Base-by-base conservation (phyloP, 306 rosid species). In the Oemleria cerasiformis region DNA sequence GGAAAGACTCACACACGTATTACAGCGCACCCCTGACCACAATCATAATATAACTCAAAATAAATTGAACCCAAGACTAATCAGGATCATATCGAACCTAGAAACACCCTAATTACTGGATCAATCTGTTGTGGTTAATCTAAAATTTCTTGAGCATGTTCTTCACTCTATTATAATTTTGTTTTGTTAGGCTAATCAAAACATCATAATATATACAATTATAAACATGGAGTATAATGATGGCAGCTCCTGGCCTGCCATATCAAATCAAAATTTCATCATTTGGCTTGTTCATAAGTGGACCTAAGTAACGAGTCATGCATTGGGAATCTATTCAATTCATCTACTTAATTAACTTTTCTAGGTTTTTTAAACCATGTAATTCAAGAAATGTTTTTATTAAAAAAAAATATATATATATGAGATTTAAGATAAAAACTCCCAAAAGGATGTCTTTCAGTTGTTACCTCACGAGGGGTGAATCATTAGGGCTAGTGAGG, bases 401-500 rank as follows among this genome's bases (percentile, higher is more conserved):
- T 1, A 8, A 3, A 7, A 17, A 8, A n/a, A 19, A 2, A 51
- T 5, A 8, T 4, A n/a, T n/a, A n/a, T n/a, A n/a, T n/a, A n/a
- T n/a, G n/a, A 7, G 19, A 51, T 2, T 4, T 13, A n/a, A 19
- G 21, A 11, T n/a, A 21, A 51, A 2, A 21, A 51, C 0, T 51
- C 30, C n/a, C 42, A 71, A 84, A 73, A 55, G 63, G 43, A 38
- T 75, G 76, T 69, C 75, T 69, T 40, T 23, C 73, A 68, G 70
- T 72, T 66, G 58, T 68, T 65, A 63, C 65, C 42, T 0, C 78
- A 61, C 19, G 41, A 58, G 30, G 65, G 79, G 12, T 58, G 75
- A 43, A 86, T 86, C 49, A 86, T 87, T 71, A 71, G 75, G 53
- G 80, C 75, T 70, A 73, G 77, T 81, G 84, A 70, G 82, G 36